These are phyloP conservation scores for Aspergillus aculeatus DNA, from an alignment of 2,329 filamentous ascomycete species.

Conservation along the genomic window DNA sequence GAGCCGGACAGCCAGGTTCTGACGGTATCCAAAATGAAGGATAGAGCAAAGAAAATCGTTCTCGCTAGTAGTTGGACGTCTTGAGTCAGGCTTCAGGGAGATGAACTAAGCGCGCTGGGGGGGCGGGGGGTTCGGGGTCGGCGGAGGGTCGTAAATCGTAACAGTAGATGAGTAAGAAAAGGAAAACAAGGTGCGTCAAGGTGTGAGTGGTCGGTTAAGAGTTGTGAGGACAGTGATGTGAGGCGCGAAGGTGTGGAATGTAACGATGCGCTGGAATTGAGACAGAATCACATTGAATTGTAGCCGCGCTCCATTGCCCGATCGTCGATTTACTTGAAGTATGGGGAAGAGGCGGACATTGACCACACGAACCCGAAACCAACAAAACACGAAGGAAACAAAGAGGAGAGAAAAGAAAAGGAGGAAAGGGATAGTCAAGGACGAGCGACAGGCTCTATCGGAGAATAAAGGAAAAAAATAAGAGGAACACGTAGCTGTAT, in stretches of 20 bases:
- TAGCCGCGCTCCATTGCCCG: conserved; percentile 18
- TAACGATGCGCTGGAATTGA: conserved; percentile 8
- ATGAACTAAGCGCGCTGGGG: conserved; percentile 14
- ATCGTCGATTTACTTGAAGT: conserved; percentile 12
- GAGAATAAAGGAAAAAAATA: conserved; percentile 13
- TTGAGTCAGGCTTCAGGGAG: conserved; percentile 2
- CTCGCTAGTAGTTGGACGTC: conserved; percentile 12
- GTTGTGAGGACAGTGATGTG: conserved; percentile 18
- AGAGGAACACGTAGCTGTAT: conserved; percentile 6
- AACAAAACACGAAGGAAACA: conserved; percentile 26
- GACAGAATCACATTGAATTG: conserved; percentile 21
- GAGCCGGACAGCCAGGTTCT: background rate
- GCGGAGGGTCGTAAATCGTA: conserved; percentile 24
- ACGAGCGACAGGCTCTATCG: conserved; percentile 23
- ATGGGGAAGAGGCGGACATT: conserved; percentile 18
- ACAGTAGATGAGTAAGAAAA: conserved; percentile 17
- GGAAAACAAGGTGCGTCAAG: conserved; percentile 22
- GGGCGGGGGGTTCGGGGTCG: conserved; percentile 1
- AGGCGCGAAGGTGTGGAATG: conserved; percentile 13
- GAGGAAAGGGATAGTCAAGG: conserved; percentile 17
- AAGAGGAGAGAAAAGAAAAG: conserved; percentile 20
- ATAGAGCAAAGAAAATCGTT: conserved; percentile 5
- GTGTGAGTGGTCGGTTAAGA: conserved; percentile 22
- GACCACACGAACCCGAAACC: conserved; percentile 27
- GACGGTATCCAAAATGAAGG: background rate